A percentile compares a stretch with the other conserved stretches of the same genome.
phyloP scores from a whole-genome alignment of 2,329 filamentous ascomycete genomes.

The Pestalotiopsis sp. region DNA sequence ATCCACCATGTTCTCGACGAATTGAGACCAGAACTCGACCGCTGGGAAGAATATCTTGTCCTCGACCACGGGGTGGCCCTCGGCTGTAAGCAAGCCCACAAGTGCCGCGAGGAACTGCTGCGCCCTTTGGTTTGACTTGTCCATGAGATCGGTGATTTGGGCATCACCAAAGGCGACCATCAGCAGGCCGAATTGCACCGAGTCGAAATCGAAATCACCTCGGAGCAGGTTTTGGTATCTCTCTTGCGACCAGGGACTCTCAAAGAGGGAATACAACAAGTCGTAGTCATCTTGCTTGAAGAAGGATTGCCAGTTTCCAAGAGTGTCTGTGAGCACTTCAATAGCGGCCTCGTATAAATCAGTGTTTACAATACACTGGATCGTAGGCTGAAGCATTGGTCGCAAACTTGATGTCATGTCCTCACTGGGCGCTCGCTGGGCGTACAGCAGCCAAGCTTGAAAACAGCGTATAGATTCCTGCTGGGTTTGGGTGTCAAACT shows the following conservation, averaged over 20 bases:
- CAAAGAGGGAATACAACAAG: conserved; percentile 61
- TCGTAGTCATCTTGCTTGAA: conserved; percentile 62
- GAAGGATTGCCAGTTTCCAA: conserved; percentile 68
- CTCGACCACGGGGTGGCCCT: conserved; percentile 70
- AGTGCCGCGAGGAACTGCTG: conserved; percentile 59
- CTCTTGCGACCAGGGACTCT: conserved; percentile 60
- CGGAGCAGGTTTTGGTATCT: conserved; percentile 58
- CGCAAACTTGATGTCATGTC: conserved; percentile 62
- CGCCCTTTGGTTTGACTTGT: conserved; percentile 51
- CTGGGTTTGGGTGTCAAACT: conserved; percentile 32
- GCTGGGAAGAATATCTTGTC: conserved; percentile 75
- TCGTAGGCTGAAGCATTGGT: conserved; percentile 60
- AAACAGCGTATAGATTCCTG: conserved; percentile 63
- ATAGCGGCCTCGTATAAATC: conserved; percentile 62
- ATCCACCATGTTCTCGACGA: conserved; percentile 70
- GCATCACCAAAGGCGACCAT: conserved; percentile 72
- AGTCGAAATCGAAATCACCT: conserved; percentile 67
- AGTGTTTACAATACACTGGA: conserved; percentile 63
- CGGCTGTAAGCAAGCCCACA: conserved; percentile 66
- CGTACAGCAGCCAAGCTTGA: conserved; percentile 76
- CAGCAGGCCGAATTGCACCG: conserved; percentile 67
- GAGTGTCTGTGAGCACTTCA: conserved; percentile 66
- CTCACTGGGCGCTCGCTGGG: conserved; percentile 63
- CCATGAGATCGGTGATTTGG: conserved; percentile 62
- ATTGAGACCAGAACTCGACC: conserved; percentile 81